A percentile compares a stretch with the other conserved stretches of the same genome.
phyloP scores from a whole-genome alignment of 2,329 filamentous ascomycete genomes.

The Hymenoscyphus linearis region DNA sequence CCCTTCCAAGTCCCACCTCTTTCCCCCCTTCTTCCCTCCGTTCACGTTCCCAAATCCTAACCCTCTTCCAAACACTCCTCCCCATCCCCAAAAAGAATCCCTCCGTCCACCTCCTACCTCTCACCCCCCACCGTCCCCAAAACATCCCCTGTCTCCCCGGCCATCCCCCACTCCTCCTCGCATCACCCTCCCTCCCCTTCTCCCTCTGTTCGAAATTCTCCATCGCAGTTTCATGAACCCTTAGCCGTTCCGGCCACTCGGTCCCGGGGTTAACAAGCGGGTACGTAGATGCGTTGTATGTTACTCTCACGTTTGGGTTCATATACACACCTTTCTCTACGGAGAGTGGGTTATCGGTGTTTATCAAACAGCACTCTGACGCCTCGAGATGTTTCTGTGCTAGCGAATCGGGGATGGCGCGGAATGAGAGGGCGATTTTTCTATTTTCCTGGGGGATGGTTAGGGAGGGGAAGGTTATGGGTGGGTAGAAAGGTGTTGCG shows the following conservation, averaged over 20 bases:
- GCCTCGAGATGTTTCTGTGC: slow-evolving; percentile 61
- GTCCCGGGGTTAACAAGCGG: slow-evolving; percentile 37
- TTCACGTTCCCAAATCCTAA: slow-evolving; percentile 22
- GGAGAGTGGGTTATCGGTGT: slow-evolving; percentile 57
- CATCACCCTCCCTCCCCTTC: not conserved
- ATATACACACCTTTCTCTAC: slow-evolving; percentile 52
- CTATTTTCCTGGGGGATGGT: not conserved
- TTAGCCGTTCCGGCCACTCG: not conserved
- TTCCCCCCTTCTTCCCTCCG: slow-evolving; percentile 34
- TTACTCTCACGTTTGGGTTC: slow-evolving; percentile 65
- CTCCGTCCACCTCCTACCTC: slow-evolving; percentile 33
- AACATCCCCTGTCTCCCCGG: slow-evolving; percentile 38
- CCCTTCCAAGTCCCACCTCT: slow-evolving; percentile 34
- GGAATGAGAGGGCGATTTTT: slow-evolving; percentile 46
- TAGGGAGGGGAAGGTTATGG: not conserved
- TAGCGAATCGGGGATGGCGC: slow-evolving; percentile 58
- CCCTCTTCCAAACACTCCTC: slow-evolving; percentile 14
- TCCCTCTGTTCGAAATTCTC: not conserved
- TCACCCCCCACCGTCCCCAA: slow-evolving; percentile 46
- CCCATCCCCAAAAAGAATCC: slow-evolving; percentile 28
- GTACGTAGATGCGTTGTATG: slow-evolving; percentile 53
- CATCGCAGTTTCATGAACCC: slow-evolving; percentile 24
- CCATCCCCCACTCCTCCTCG: slow-evolving; percentile 20
- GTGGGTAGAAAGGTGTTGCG: slow-evolving; percentile 47
- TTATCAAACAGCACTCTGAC: slow-evolving; percentile 75